Conservation (phyloP, 768 basidiomycete genomes). For the Botryobasidium botryosum region DNA sequence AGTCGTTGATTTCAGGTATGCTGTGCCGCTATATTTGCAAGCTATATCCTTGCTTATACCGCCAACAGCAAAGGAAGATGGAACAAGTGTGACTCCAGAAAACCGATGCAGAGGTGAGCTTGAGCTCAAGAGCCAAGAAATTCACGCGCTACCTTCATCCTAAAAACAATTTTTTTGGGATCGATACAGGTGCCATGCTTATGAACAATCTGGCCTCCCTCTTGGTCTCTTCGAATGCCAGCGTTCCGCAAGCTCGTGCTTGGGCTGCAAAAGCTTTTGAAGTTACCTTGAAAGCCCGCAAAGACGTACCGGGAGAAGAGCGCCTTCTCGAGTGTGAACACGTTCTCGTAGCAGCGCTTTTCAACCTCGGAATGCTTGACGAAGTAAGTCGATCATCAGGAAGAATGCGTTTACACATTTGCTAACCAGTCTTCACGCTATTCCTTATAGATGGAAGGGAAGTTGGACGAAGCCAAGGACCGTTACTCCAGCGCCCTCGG, state of each 20-base stretch:
- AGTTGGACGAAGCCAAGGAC: background rate
- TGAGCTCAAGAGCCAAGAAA: background rate
- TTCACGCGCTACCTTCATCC: too few species aligned
- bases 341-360: conserved; percentile 8
- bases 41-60: conserved; percentile 13
- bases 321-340: conserved; percentile 8
- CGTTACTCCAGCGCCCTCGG: conserved; percentile 2
- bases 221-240: conserved; percentile 7
- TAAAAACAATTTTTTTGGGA: too few species aligned
- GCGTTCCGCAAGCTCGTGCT: conserved; percentile 8
- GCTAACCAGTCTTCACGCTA: background rate
- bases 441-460: background rate
- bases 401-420: too few species aligned
- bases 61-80: background rate
- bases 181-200: background rate
- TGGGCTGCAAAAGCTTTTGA: conserved; percentile 12
- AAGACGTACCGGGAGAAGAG: conserved; percentile 6
- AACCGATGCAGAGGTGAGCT: conserved; percentile 11
- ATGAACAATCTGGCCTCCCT: conserved; percentile 15
- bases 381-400: conserved; percentile 3
- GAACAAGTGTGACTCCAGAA: conserved; percentile 4
- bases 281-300: conserved; percentile 7
- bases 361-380: conserved; percentile 13
- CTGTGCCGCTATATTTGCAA: conserved; percentile 12
- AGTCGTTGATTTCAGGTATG: conserved; percentile 6